phyloP scores from a whole-genome alignment of 495 filamentous ascomycete species.

The Neurospora cerealis region DNA sequence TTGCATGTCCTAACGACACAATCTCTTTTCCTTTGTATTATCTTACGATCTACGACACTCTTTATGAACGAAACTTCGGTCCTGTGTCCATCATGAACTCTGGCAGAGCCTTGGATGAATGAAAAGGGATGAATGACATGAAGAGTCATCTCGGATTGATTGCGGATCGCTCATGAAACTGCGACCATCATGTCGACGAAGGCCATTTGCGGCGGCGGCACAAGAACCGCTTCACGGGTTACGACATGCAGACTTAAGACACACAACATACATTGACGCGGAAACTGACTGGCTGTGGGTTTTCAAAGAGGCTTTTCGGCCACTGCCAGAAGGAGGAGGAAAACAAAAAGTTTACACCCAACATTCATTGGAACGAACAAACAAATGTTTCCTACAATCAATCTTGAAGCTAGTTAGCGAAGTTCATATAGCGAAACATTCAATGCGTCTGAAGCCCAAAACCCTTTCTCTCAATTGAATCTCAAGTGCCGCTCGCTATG shows the following conservation, averaged over 20 bases:
- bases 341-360: background rate
- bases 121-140: background rate
- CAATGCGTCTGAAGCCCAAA: background rate
- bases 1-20: background rate
- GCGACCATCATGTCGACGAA: conserved; percentile 1
- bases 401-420: background rate
- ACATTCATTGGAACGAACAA: background rate
- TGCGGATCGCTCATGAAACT: conserved; percentile 1
- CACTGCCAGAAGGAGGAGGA: background rate
- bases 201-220: background rate
- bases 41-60: background rate
- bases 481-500: background rate
- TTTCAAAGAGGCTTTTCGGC: background rate
- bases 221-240: background rate
- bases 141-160: background rate
- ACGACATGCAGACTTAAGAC: background rate
- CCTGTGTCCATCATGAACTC: background rate
- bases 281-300: background rate
- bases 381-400: background rate
- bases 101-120: background rate
- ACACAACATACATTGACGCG: background rate
- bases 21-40: background rate
- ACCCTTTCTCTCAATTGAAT: background rate
- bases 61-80: background rate
- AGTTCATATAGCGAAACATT: background rate